A percentile compares a stretch with the other conserved stretches of the same genome.
Conservation (phyloP, 352 stramenopile species). For the Elongisporangium undulatum region DNA sequence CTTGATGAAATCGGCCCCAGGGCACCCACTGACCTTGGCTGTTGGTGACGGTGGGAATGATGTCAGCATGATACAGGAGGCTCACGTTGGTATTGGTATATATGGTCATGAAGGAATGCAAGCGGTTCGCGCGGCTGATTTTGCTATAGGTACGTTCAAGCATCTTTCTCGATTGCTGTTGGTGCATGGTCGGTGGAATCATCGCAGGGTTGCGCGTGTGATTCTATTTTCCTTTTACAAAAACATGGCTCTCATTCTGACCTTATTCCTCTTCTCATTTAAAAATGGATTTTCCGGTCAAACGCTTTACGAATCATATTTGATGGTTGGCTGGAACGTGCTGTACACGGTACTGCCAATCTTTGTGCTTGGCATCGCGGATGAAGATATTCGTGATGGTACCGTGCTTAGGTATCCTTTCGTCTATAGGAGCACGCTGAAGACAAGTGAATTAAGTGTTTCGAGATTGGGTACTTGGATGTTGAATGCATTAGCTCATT, state of each 20-base stretch:
- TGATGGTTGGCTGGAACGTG: slow-evolving; percentile 95
- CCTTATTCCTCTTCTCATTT: slow-evolving; percentile 85
- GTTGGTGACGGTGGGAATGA: slow-evolving; percentile 99
- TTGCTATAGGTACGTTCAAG: slow-evolving; percentile 80
- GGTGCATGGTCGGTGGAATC: slow-evolving; percentile 84
- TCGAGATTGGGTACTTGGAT: slow-evolving; percentile 60
- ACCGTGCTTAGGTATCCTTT: slow-evolving; percentile 74
- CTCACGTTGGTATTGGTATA: slow-evolving; percentile 98
- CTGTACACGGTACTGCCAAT: slow-evolving; percentile 94
- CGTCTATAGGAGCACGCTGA: slow-evolving; percentile 70
- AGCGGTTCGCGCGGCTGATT: slow-evolving; percentile 78
- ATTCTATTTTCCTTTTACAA: slow-evolving; percentile 90
- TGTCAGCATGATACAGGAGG: slow-evolving; percentile 99
- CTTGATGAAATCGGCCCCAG: slow-evolving; percentile 85
- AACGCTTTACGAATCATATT: slow-evolving; percentile 82
- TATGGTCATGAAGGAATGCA: slow-evolving; percentile 97
- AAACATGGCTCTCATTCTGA: slow-evolving; percentile 93
- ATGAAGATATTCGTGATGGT: slow-evolving; percentile 78
- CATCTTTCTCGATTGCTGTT: slow-evolving; percentile 76
- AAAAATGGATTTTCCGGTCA: slow-evolving; percentile 92
- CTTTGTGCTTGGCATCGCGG: slow-evolving; percentile 77
- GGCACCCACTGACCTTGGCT: slow-evolving; percentile 87
- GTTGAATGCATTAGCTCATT: slow-evolving; percentile 69
- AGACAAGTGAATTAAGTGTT: slow-evolving; percentile 60
- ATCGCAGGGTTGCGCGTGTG: slow-evolving; percentile 69